Evolutionary conservation across 164 flowering plant species (phyloP), one percentile per base, ranked within the genome.

Genomic region (Cinnamomum micranthum): DNA sequence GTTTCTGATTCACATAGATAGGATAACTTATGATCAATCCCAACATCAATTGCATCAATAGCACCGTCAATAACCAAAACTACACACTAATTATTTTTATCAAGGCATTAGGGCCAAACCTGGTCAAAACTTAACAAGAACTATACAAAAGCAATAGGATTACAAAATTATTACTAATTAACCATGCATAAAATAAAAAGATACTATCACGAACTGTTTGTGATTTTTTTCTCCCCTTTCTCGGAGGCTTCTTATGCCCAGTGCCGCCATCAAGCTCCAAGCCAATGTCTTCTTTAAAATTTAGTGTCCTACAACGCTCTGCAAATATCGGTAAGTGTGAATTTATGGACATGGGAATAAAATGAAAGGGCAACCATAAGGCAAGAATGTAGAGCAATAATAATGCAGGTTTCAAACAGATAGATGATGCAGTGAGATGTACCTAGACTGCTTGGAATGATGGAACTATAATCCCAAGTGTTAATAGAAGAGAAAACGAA

Each of bases 211-310:
- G 71, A 66, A 80, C 58, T 70, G 82, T 76, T 75, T 77, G 77
- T 33, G 81, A 74, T 84, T 89, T 91, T 79, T 85, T 91, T 80
- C 86, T 82, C 81, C 87, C 92, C 80, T 89, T 92, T 77, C 88
- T 80, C 47, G 91, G 89, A 77, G 89, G 88, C 80, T 88, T 92
- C 78, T 85, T 89, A 55, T 77, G 87, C 69, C 87, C 84, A 10
- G 77, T 74, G 73, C 85, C 82, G 74, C 87, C 86, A 78, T 90
- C 80, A 85, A 75, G 75, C 79, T 88, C 90, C 75, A 75, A 51
- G 65, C 71, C 69, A 65, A 55, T 59, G 72, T 86, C 92, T 73
- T 76, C 87, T 71, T 64, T 47, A 75, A 77, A 82, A 72, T 50
- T 82, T 71, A 91, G 74, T 41, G 83, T 79, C 72, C 82, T 84